Base-by-base conservation (phyloP, 2,329 filamentous ascomycete genomes). In the Aureobasidium vineae region DNA sequence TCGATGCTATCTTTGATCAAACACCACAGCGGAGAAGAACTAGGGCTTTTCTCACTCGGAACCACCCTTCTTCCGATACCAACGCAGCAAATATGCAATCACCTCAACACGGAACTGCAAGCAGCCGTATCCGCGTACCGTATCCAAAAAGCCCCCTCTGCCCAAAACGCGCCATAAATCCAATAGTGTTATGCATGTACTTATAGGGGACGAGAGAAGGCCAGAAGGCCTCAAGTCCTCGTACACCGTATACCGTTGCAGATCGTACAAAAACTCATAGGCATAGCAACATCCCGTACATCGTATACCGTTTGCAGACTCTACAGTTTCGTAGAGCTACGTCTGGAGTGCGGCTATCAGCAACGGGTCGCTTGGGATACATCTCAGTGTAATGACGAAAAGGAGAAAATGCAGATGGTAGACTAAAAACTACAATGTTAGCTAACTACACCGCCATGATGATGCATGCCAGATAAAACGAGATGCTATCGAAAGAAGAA, bases 171-270 rank as follows among this genome's bases (percentile, higher is more conserved):
- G 52, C 52, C 52, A 56, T 56, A 3, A 47, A 50, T 28, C 13
- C 52, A 31, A 56, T 56, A 56, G 52, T 38, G 13, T 50, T 19
- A 53, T 57, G 53, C 53, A 50, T 50, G 47, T 50, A 23, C 47
- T 50, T 50, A 31, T 50, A 10, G 43, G 5, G 8, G 43, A 47
- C 21, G 26, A 26, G 11, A 19, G 15, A 26, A 26, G 15, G 6
- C 3, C 21, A 13, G 3, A 13, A 36, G 43, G 43, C 15, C 43
- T 26, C 4, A 11, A 26, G 16, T 23, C 15, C 2, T 41, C 40
- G 40, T 41, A 41, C 15, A n/a, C 31, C 47, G 47, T 50, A 50
- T 31, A 19, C 26, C 23, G 26, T 28, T 50, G 19, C 15, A 21
- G 23, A 21, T 11, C 4, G n/a, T 49, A 28, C 13, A 26, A 1